phyloP scores from a whole-genome alignment of 2,329 filamentous ascomycete genomes.

The Colletotrichum sp. region DNA sequence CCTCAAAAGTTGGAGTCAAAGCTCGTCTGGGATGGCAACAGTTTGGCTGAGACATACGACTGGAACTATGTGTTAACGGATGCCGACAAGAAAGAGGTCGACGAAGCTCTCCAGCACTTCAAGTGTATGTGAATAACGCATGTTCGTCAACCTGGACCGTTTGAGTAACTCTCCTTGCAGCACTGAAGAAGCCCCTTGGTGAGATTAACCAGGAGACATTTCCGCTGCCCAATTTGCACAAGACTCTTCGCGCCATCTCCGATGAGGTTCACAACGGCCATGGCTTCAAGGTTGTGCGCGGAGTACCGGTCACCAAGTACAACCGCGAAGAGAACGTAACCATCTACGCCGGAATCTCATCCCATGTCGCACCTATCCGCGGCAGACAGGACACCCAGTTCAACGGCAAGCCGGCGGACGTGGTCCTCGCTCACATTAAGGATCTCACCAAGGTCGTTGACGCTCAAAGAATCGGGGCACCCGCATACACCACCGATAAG shows the following conservation, averaged over 20 bases:
- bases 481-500: slow-evolving; percentile 65
- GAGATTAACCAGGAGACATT: slow-evolving; percentile 51
- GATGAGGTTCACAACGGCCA: slow-evolving; percentile 60
- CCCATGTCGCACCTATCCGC: slow-evolving; percentile 60
- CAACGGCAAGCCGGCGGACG: slow-evolving; percentile 51
- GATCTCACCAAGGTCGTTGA: slow-evolving; percentile 52
- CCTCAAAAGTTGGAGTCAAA: slow-evolving; percentile 51
- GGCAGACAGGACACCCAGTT: slow-evolving; percentile 56
- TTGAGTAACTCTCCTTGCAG: background rate
- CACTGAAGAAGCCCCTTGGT: background rate
- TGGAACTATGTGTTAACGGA: slow-evolving; percentile 57
- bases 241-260: slow-evolving; percentile 55
- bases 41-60: slow-evolving; percentile 50
- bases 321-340: slow-evolving; percentile 61
- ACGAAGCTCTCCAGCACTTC: slow-evolving; percentile 17
- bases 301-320: slow-evolving; percentile 57
- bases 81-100: slow-evolving; percentile 55
- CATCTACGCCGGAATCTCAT: slow-evolving; percentile 64
- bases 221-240: slow-evolving; percentile 56
- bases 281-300: slow-evolving; percentile 67
- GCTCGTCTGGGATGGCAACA: slow-evolving; percentile 63
- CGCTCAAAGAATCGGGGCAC: slow-evolving; percentile 52
- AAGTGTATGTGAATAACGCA: background rate
- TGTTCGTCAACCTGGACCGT: background rate
- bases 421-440: slow-evolving; percentile 66